Conservation (phyloP, 2,329 filamentous ascomycete genomes). For the Bipolaris bicolor region DNA sequence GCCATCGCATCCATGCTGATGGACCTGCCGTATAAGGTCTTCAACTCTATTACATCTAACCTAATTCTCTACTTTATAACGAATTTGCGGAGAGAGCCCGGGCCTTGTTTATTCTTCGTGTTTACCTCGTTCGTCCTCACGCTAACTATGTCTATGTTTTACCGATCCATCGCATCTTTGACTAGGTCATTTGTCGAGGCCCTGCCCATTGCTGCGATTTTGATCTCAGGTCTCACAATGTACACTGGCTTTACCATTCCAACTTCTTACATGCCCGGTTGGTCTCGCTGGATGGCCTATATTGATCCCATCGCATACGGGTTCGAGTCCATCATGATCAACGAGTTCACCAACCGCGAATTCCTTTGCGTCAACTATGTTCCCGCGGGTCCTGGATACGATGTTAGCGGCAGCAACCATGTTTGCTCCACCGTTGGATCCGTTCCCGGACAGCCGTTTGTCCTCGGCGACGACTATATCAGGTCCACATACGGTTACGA, state of each 20-base stretch:
- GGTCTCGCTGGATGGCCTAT: constrained; percentile 85
- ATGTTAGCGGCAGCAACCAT: constrained; percentile 42
- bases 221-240: constrained; percentile 70
- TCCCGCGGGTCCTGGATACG: constrained; percentile 43
- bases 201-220: constrained; percentile 61
- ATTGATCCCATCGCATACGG: constrained; percentile 79
- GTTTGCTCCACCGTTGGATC: constrained; percentile 54
- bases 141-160: constrained; percentile 83
- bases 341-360: constrained; percentile 74
- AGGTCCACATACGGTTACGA: constrained; percentile 42
- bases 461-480: constrained; percentile 51
- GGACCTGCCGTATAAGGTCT: constrained; percentile 82
- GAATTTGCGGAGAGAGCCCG: constrained; percentile 74
- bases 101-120: constrained; percentile 84
- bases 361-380: constrained; percentile 60
- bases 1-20: constrained; percentile 83
- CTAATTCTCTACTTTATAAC: constrained; percentile 86
- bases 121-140: constrained; percentile 76
- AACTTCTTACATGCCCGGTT: constrained; percentile 71
- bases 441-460: constrained; percentile 45
- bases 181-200: constrained; percentile 70
- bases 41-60: constrained; percentile 78
- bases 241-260: constrained; percentile 70
- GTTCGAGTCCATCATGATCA: constrained; percentile 81
- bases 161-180: constrained; percentile 76